Conservation (phyloP, 2,329 filamentous ascomycete genomes). For the Aspergillus oerlinghausenensis region DNA sequence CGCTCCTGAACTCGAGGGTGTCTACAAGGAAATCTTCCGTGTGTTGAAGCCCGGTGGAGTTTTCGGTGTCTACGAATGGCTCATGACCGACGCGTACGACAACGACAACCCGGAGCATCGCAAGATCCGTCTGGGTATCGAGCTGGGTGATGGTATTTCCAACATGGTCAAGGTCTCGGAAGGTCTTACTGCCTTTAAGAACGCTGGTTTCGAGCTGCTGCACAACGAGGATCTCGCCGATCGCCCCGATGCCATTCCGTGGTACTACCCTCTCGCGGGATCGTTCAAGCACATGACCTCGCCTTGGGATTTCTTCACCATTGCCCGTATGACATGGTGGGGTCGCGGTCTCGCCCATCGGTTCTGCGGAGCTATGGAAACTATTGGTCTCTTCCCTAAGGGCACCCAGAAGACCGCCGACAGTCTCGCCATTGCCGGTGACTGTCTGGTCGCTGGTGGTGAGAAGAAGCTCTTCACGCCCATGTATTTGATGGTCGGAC, state of each 20-base stretch:
- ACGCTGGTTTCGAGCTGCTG: constrained; percentile 79
- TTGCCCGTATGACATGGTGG: constrained; percentile 82
- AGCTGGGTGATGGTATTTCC: constrained; percentile 92
- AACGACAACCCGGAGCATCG: constrained; percentile 82
- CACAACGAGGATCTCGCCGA: constrained; percentile 83
- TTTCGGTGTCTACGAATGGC: constrained; percentile 98
- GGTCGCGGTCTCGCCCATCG: constrained; percentile 72
- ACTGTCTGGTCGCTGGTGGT: constrained; percentile 81
- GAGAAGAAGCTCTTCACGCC: constrained; percentile 92
- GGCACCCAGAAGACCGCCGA: constrained; percentile 96
- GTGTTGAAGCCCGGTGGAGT: constrained; percentile 93
- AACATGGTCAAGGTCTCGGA: constrained; percentile 92
- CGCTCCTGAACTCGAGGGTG: constrained; percentile 81
- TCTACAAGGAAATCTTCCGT: constrained; percentile 91
- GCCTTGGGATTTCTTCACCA: constrained; percentile 74
- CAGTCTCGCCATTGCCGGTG: constrained; percentile 73
- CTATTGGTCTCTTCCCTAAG: constrained; percentile 65
- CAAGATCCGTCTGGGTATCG: constrained; percentile 87
- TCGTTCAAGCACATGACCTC: constrained; percentile 78
- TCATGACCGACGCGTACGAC: constrained; percentile 96
- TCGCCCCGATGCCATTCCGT: constrained; percentile 69
- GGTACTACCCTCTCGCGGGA: constrained; percentile 91
- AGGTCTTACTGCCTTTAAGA: constrained; percentile 75
- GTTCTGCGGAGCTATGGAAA: constrained; percentile 73
- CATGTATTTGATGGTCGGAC: constrained; percentile 95